Base-by-base conservation (phyloP, 169 alveolate species). In the Plasmodium gallinaceum region DNA sequence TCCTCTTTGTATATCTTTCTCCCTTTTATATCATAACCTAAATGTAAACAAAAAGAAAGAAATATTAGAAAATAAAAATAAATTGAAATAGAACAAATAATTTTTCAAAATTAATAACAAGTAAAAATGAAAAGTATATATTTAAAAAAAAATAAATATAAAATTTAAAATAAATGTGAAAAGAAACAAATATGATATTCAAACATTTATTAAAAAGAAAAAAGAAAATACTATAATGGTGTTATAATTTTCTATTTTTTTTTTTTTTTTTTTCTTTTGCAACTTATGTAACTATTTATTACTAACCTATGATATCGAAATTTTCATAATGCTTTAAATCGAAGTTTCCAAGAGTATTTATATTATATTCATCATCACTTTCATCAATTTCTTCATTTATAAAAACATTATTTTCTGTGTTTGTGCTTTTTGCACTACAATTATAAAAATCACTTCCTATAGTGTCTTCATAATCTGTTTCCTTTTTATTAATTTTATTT, bases 291-390 rank as follows among this genome's bases (percentile, higher is more conserved):
- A 26, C 24, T 24, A 16, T 42, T 66, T 32, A 5, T 46, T 45
- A 5, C 86, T 66, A 52, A 86, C 92, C 92, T 20, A 71, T 46
- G 20, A 86, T 86, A 20, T 86, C 92, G 37, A 86, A 48, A 22
- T 86, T 87, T 7, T 86, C 92, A 54, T 86, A 86, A 46, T 86
- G 45, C 78, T 86, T 71, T 10, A 86, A 58, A 46, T 86, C 92
- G 54, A 86, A 70, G 58, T 86, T 45, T 42, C 92, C 92, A 24
- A 86, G 66, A 10, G 87, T 86, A 32, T 70, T 86, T 71, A 86
- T 24, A 20, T 69, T 69, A 74, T 86, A 86, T 12, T 86, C 92
- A 71, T 86, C 92, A 65, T 86, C 92, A 86, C 92, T 86, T 18
- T 69, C 92, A 6, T 86, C 92, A 62, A 86, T 86, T 71, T 86